Conservation (phyloP, 164 flowering plant species). For the Piper betle region DNA sequence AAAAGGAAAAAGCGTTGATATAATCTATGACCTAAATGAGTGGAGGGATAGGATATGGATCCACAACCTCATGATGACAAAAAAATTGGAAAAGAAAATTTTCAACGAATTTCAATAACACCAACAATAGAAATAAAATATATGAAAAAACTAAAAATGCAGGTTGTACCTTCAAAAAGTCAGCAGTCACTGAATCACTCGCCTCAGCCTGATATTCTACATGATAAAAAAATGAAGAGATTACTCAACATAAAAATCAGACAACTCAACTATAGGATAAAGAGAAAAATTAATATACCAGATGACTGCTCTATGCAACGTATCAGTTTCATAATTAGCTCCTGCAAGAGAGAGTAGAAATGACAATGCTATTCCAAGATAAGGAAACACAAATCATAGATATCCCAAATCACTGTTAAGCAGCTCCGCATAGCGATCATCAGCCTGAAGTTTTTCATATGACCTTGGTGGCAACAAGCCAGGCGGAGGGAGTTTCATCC, state of each 20-base stretch:
- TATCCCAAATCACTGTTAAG: background rate
- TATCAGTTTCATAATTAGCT: slow-evolving; percentile 37
- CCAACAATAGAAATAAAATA: too few relatives aligned
- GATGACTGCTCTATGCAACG: slow-evolving; percentile 30
- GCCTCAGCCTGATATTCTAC: slow-evolving; percentile 22
- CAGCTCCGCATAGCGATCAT: too few relatives aligned
- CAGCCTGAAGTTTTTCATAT: too few relatives aligned
- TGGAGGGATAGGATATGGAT: too few relatives aligned
- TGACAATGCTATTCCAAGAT: background rate
- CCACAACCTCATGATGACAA: too few relatives aligned
- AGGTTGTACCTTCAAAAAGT: slow-evolving; percentile 24
- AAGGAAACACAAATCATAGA: slow-evolving; percentile 4
- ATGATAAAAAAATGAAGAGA: slow-evolving; percentile 1
- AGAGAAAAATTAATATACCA: slow-evolving; percentile 20
- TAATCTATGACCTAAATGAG: too few relatives aligned
- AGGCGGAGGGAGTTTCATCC: too few relatives aligned
- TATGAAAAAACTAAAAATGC: background rate
- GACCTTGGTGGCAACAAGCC: too few relatives aligned
- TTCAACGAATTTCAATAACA: too few relatives aligned
- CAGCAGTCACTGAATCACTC: slow-evolving; percentile 15
- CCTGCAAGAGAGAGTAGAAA: slow-evolving; percentile 22
- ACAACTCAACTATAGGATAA: background rate
- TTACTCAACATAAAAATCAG: background rate
- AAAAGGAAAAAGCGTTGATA: too few relatives aligned
- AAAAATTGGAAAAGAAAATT: too few relatives aligned